A percentile compares a stretch with the other conserved stretches of the same genome.
phyloP scores from a whole-genome alignment of 495 filamentous ascomycete genomes.

The Penicillium fimorum region DNA sequence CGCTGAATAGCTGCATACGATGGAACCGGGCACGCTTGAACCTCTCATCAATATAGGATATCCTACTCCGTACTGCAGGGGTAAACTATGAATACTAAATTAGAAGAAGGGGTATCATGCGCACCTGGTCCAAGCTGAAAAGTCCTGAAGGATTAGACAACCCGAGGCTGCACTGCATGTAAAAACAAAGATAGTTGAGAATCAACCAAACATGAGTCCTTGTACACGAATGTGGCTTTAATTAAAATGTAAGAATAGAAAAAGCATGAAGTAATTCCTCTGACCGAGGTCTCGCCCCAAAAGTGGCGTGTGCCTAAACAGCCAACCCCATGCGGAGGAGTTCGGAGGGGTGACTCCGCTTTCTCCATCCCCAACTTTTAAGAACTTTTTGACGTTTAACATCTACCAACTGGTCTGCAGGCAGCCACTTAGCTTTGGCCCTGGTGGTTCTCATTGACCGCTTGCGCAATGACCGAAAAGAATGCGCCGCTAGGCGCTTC shows the following conservation, averaged over 20 bases:
- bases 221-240: not conserved
- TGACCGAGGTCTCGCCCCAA: constrained; percentile 14
- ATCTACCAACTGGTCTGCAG: constrained; percentile 27
- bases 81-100: not conserved
- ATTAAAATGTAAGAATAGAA: constrained; percentile 5
- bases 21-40: not conserved
- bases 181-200: not conserved
- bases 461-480: constrained; percentile 40
- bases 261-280: not conserved
- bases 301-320: constrained; percentile 16
- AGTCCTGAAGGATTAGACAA: constrained; percentile 1
- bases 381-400: constrained; percentile 22
- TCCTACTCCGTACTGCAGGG: not conserved
- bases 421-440: constrained; percentile 30
- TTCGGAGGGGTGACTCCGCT: constrained; percentile 37
- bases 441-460: constrained; percentile 16
- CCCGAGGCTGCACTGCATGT: not conserved
- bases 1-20: constrained; percentile 4
- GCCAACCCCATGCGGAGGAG: constrained; percentile 38
- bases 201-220: not conserved
- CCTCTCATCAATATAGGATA: not conserved
- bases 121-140: constrained; percentile 4
- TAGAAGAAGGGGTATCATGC: not conserved
- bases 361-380: constrained; percentile 20
- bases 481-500: constrained; percentile 28